Base-by-base conservation (phyloP, 2,329 filamentous ascomycete genomes). In the Stemphylium beticola region DNA sequence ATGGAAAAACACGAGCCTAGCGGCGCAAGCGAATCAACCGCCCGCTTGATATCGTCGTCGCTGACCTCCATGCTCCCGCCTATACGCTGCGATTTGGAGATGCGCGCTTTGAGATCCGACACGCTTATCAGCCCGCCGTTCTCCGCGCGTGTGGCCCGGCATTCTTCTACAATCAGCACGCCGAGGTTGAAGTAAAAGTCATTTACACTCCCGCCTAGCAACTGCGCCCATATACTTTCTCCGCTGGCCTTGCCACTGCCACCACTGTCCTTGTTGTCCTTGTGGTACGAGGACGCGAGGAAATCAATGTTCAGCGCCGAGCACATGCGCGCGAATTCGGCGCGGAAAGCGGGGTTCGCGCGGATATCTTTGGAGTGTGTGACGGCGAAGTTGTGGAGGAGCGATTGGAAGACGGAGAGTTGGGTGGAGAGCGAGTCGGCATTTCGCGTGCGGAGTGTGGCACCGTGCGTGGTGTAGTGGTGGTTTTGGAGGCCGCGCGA, bases 111-210 rank as follows among this genome's bases (percentile, higher is more conserved):
- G 65, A 96, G 87, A 76, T 98, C 93, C 39, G 85, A 81, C 15
- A 98, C 84, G 10, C 90, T 90, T 48, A 99, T 91, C 67, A 99
- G 80, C 0, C 95, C 95, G 6, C 95, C 95, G 73, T 99, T 99
- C 77, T 97, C 93, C 4, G 85, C 86, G 47, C 95, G 83, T 39
- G 92, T 97, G 47, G 88, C 86, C 5, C 92, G 83, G 73, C 95
- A 99, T 7, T 97, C 87, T 76, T 98, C 93, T 5, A 99, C 95
- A 0, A 98, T 90, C 44, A 91, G 85, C n/a, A 98, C 93, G 1
- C 92, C 95, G 40, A 99, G 86, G 79, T 96, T 93, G 76, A 98
- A 98, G 79, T 98, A 99, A 73, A 99, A 99, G 76, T 99, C 95
- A 73, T 97, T 96, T 65, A 99, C 93, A 67, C 88, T 92, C 55